Percentiles rank a stretch among this genome's conserved stretches.
Evolutionary conservation across 2,329 filamentous ascomycete genomes (phyloP).

Genomic region (Hypocreales sp.): DNA sequence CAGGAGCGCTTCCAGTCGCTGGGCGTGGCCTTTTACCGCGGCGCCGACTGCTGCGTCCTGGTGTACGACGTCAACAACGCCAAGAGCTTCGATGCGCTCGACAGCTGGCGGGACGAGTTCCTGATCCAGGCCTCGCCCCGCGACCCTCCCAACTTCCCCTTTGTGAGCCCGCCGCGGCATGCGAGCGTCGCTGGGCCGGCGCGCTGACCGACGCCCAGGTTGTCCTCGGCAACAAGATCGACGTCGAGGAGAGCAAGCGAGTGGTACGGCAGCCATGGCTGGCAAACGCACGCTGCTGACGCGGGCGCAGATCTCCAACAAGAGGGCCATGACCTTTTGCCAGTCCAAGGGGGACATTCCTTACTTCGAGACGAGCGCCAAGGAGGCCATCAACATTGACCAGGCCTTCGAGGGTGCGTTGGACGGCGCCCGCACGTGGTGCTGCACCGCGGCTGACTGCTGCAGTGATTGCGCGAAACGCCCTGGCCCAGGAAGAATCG

Average conservation of each 20-base stretch:
- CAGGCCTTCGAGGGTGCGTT: conserved; percentile 51
- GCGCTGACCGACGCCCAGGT: conserved; percentile 37
- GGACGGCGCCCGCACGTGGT: too few relatives aligned
- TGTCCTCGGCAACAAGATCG: conserved; percentile 97
- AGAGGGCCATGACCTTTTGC: conserved; percentile 93
- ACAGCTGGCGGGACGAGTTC: conserved; percentile 98
- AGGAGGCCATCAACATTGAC: conserved; percentile 97
- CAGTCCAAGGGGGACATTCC: conserved; percentile 95
- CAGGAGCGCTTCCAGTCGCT: conserved; percentile 96
- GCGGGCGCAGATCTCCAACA: conserved; percentile 63
- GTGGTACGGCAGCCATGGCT: conserved; percentile 35
- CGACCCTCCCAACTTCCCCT: conserved; percentile 94
- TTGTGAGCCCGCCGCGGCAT: conserved; percentile 62
- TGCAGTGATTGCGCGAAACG: conserved; percentile 86
- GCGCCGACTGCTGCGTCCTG: conserved; percentile 93
- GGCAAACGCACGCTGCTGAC: conserved; percentile 1
- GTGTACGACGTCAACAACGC: conserved; percentile 99
- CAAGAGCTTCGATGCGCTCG: conserved; percentile 96
- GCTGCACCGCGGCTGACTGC: too few relatives aligned
- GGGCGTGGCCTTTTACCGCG: conserved; percentile 92
- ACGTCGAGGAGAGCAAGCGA: conserved; percentile 94
- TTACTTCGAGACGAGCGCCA: conserved; percentile 98
- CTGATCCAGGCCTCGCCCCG: conserved; percentile 92
- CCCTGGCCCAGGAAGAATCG: conserved; percentile 89
- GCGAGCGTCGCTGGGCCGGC: background rate